A percentile compares a stretch with the other conserved stretches of the same genome.
phyloP scores from a whole-genome alignment of 352 stramenopile species.

The Phytophthora pistaciae region DNA sequence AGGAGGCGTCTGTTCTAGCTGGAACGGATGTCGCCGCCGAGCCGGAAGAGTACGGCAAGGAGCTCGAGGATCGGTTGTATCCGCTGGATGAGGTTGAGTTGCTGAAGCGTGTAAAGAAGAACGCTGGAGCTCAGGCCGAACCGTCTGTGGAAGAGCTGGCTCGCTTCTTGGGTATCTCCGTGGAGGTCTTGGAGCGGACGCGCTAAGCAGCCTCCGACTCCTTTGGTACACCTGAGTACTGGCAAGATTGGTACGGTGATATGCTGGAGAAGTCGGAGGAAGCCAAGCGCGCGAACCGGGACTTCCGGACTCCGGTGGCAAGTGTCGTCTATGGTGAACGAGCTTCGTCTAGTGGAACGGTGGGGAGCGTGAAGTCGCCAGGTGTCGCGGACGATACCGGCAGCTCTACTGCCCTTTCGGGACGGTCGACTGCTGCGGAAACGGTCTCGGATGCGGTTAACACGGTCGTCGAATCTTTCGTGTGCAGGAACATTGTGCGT shows the following conservation, averaged over 20 bases:
- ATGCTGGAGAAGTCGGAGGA: conserved; percentile 1
- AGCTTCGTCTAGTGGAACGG: background rate
- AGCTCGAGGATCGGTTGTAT: conserved; percentile 4
- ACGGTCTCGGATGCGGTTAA: background rate
- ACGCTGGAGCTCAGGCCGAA: background rate
- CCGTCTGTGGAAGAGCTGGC: background rate
- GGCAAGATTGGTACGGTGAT: background rate
- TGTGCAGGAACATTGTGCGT: background rate
- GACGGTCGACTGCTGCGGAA: background rate
- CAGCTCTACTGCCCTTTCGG: background rate
- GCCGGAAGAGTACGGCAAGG: conserved; percentile 3
- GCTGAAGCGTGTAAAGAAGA: background rate
- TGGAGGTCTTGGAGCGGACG: background rate
- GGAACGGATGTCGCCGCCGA: background rate
- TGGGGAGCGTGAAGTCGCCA: background rate
- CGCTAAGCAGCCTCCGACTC: no score
- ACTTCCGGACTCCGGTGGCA: conserved; percentile 1
- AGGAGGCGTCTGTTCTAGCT: background rate
- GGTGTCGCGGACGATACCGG: background rate
- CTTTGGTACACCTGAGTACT: conserved; percentile 1
- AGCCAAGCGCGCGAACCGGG: conserved; percentile 8
- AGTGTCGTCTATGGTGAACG: background rate
- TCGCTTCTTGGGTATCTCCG: background rate
- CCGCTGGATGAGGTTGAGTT: conserved; percentile 8
- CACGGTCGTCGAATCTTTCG: background rate